Base-by-base conservation (phyloP, 2,329 filamentous ascomycete species). In the Magnaporthiopsis incrustans region DNA sequence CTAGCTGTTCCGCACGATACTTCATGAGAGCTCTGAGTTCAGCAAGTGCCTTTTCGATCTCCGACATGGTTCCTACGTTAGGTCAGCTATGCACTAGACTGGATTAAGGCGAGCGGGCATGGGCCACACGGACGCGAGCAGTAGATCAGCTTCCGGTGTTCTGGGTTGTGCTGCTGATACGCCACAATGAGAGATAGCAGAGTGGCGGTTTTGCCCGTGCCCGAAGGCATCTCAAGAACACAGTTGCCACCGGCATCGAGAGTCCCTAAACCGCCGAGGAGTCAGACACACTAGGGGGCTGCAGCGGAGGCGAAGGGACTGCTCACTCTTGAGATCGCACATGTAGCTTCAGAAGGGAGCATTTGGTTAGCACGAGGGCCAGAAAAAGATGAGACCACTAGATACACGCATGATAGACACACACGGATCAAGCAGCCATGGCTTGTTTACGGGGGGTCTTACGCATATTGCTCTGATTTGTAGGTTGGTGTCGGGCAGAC, bases 151-250 rank as follows among this genome's bases (percentile, higher is more conserved):
- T 99, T 99, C 64, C 96, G 85, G 71, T 95, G 91, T 73, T 97
- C 92, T 3, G 93, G 92, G 71, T 94, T 93, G 74, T 93, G 89
- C 74, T 95, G 91, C 76, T 99, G 96, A 72, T 99, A 99, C 57
- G 95, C 94, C 65, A 99, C 88, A 72, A 99, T 99, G 70, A 99
- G 85, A 0, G 95, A 97, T 59, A 99, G 81, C 5, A 99, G 82
- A 12, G 95, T 97, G 32, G 99, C 91, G 0, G 95, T 99, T 81
- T 99, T 99, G 67, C 95, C 95, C 30, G 95, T 99, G 58, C 95
- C 95, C 66, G 95, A 99, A 76, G 95, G 95, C 95, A 99, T 99
- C 79, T 99, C 95, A 70, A 99, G 79, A 27, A 99, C 94, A 75
- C 93, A 97, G 78, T 99, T 92, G 66, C 95, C 96, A 63, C 91